Base-by-base conservation (phyloP, 2,329 filamentous ascomycete species). In the Zymoseptoria ardabiliae region DNA sequence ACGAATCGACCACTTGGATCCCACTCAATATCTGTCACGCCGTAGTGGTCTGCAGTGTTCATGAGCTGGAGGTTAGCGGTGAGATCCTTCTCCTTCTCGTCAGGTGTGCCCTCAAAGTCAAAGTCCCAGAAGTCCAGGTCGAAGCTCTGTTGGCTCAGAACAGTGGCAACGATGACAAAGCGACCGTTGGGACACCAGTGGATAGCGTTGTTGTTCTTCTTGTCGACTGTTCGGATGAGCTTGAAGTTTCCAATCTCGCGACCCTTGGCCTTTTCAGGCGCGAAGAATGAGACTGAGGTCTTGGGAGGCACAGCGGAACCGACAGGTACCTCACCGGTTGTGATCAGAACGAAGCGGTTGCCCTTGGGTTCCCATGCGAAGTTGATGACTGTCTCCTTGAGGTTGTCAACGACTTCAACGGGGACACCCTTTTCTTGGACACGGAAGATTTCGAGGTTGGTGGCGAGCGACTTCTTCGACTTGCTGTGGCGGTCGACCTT, bases 321-420 rank as follows among this genome's bases (percentile, higher is more conserved):
- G 48, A 86, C 85, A 49, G 86, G 81, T 2, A 89, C 85, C 78
- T 99, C 94, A 10, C 91, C 89, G 19, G 90, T 94, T 41, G 92
- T 97, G 78, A 99, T 99, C 72, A 97, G 87, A 66, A 97, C 91
- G 74, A 99, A 99, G 48, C 94, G 88, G 75, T 96, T 92, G 63
- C 94, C 94, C 80, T 97, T 97, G 64, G 94, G 94, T 74, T 99
- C 94, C 94, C 94, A 99, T 9, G 94, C 91, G 73, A 99, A 99
- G 81, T 99, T 99, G 79, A 99, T 96, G 68, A 99, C 94, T 0
- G 92, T 96, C 72, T 97, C 94, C 79, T 97, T 97, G 78, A 99
- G 89, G 57, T 88, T 91, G 76, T 99, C 94, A 55, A 99, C 91
- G 58, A 97, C 94, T 76, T 99, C 94, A 57, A 99, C 93, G 0